phyloP scores from a whole-genome alignment of 208 protist genomes.

The Acanthamoeba quina region DNA sequence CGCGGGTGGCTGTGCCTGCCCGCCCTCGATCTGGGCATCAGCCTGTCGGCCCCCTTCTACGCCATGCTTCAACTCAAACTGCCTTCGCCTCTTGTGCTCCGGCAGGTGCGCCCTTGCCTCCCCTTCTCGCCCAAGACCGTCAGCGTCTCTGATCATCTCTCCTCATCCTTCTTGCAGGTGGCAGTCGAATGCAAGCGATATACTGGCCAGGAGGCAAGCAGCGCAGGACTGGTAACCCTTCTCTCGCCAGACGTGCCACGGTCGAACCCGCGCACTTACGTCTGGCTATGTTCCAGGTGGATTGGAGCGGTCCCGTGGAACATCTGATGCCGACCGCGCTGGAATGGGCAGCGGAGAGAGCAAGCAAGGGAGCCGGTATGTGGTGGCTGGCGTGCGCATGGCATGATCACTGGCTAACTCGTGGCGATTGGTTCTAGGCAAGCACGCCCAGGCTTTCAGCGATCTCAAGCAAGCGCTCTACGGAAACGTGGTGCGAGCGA shows the following conservation, averaged over 20 bases:
- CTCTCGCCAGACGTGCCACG: background rate
- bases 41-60: conserved; percentile 10
- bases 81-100: conserved; percentile 8
- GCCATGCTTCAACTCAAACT: conserved; percentile 25
- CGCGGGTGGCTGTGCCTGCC: conserved; percentile 66
- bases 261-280: background rate
- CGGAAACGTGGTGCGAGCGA: background rate
- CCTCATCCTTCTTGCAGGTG: background rate
- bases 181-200: conserved; percentile 20
- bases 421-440: background rate
- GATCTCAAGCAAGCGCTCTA: conserved; percentile 51
- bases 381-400: background rate
- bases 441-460: background rate
- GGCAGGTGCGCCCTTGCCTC: background rate
- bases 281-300: background rate
- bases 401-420: background rate
- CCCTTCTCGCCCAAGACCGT: background rate
- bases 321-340: conserved; percentile 7
- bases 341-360: background rate
- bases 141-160: no score
- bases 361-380: background rate
- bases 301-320: background rate
- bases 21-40: conserved; percentile 44
- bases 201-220: background rate
- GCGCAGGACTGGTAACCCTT: background rate